A percentile compares a stretch with the other conserved stretches of the same genome.
phyloP scores from a whole-genome alignment of 331 rosid genomes.

The Rhamnella rubrinervis region DNA sequence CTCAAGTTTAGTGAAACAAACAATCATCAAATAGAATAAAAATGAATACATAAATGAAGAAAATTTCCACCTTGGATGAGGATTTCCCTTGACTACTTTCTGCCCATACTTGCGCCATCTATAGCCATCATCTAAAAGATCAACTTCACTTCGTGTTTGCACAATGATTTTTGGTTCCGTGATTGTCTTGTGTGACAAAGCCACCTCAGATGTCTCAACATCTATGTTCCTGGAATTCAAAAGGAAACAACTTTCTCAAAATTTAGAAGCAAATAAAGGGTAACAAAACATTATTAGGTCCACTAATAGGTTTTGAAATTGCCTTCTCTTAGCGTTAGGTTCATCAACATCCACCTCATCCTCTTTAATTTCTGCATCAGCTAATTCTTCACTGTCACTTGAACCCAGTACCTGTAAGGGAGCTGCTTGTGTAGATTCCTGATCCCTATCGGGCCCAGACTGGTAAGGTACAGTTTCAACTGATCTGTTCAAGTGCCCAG shows the following conservation, averaged over 20 bases:
- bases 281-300: slow-evolving; percentile 7
- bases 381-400: slow-evolving; percentile 70
- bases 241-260: slow-evolving; percentile 14
- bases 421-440: slow-evolving; percentile 44
- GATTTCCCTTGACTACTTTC: slow-evolving; percentile 97
- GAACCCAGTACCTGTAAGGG: slow-evolving; percentile 45
- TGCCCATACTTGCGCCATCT: slow-evolving; percentile 99
- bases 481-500: slow-evolving; percentile 43
- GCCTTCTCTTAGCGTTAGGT: slow-evolving; percentile 90
- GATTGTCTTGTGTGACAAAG: slow-evolving; percentile 74
- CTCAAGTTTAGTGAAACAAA: no score
- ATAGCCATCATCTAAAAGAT: slow-evolving; percentile 96
- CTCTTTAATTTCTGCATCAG: slow-evolving; percentile 53
- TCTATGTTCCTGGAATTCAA: slow-evolving; percentile 67
- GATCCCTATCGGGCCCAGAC: slow-evolving; percentile 38
- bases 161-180: slow-evolving; percentile 95
- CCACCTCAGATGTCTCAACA: slow-evolving; percentile 47
- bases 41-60: not conserved
- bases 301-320: slow-evolving; percentile 18
- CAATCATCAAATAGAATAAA: slow-evolving; percentile 14
- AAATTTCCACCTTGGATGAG: slow-evolving; percentile 81
- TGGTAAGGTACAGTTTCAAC: slow-evolving; percentile 42
- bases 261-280: slow-evolving; percentile 13
- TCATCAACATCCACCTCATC: slow-evolving; percentile 53
- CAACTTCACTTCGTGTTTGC: slow-evolving; percentile 94